These are phyloP conservation scores for Microcera coccophila DNA, from an alignment of 2,329 filamentous ascomycete genomes.

Conservation along the genomic window DNA sequence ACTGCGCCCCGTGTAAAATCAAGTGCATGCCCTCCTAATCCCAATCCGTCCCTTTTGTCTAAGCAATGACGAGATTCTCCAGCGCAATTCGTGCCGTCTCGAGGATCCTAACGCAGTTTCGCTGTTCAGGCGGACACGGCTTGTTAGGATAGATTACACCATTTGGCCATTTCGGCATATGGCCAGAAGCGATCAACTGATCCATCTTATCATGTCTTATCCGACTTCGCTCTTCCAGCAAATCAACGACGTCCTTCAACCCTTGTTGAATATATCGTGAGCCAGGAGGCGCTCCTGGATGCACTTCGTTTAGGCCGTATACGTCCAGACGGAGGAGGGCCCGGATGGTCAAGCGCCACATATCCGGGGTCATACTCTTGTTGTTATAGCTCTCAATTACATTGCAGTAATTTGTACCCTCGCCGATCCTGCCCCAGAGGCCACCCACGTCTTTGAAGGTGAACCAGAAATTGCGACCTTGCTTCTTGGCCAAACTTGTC, in stretches of 20 bases:
- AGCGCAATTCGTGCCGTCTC: slow-evolving; percentile 52
- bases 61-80: slow-evolving; percentile 53
- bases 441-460: slow-evolving; percentile 46
- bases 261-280: slow-evolving; percentile 39
- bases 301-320: slow-evolving; percentile 45
- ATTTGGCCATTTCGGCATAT: slow-evolving; percentile 23
- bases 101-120: slow-evolving; percentile 49
- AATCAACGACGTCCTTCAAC: slow-evolving; percentile 50
- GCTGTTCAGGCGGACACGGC: slow-evolving; percentile 31
- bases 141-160: slow-evolving; percentile 24
- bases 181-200: slow-evolving; percentile 39
- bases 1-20: too few species aligned
- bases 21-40: too few species aligned
- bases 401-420: slow-evolving; percentile 25
- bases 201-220: slow-evolving; percentile 50
- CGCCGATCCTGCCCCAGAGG: slow-evolving; percentile 39
- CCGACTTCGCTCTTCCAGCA: slow-evolving; percentile 50
- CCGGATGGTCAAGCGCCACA: slow-evolving; percentile 53
- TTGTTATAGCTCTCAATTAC: slow-evolving; percentile 35
- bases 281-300: slow-evolving; percentile 11
- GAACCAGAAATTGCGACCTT: slow-evolving; percentile 43
- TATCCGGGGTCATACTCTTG: slow-evolving; percentile 45
- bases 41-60: not conserved
- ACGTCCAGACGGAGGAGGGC: slow-evolving; percentile 55
- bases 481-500: slow-evolving; percentile 40